Base-by-base conservation (phyloP, 371 early-diverging fungal genomes). In the Lichtheimia ramosa region DNA sequence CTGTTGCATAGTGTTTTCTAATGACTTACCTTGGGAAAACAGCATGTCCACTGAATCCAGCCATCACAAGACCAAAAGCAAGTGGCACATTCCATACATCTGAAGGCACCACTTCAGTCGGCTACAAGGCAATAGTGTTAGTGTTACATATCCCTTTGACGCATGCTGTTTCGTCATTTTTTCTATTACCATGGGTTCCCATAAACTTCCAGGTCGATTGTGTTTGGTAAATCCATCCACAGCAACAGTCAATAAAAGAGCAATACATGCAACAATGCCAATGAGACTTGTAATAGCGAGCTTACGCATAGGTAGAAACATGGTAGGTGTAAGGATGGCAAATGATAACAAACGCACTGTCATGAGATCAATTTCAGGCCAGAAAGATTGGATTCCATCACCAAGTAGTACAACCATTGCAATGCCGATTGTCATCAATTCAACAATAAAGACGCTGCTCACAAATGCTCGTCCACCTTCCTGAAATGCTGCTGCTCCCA, bases 401-500 rank as follows among this genome's bases (percentile, higher is more conserved):
- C 71, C 69, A 7, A 74, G 50, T 34, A 71, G 50, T 18, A 71
- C 65, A 20, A 69, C 66, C 59, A 74, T 63, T 20, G 71, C 75
- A 27, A 71, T 64, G 16, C 71, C 74, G 10, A 85, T 78, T 5
- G 85, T 82, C 41, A 86, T 63, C 24, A 91, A 71, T 64, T 91
- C 89, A 5, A 83, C 43, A 43, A 81, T 68, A 68, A 88, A 88
- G 8, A 91, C 46, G 18, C 58, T 20, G 13, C 73, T 67, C 25
- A 83, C 73, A 21, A 69, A 43, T n/a, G 59, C 56, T 39, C 86
- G 65, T 2, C 81, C 86, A 2, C 63, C 25, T 15, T 70, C 68
- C 51, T 88, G 87, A 68, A 84, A 89, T 13, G 90, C 88, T 15
- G 74, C 68, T n/a, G 84, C 82, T 42, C 85, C 90, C 58, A 87